Evolutionary conservation across 202 grass and related monocot genomes (phyloP).

Genomic region (Digitaria exilis): DNA sequence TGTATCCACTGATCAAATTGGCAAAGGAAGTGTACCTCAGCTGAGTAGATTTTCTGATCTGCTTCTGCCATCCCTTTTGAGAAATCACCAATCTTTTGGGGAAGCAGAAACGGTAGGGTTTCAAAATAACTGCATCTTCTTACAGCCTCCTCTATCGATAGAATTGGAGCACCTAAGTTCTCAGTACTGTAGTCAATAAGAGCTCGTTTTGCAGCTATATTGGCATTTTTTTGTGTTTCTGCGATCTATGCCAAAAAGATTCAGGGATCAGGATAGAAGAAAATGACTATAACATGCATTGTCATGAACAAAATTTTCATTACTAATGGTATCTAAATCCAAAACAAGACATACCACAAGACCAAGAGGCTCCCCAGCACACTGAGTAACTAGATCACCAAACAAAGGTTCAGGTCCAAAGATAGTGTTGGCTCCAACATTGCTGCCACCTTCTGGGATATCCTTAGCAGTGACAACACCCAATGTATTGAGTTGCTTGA

Average conservation of each 20-base stretch:
- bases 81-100: conserved; percentile 81
- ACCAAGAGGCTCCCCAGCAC: conserved; percentile 80
- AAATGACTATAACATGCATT: conserved; percentile 23
- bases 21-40: conserved; percentile 55
- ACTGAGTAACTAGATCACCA: conserved; percentile 73
- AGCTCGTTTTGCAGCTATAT: conserved; percentile 72
- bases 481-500: conserved; percentile 48
- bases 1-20: background rate
- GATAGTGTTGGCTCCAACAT: conserved; percentile 61
- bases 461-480: conserved; percentile 62
- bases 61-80: conserved; percentile 88
- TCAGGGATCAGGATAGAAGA: conserved; percentile 32
- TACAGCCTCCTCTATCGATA: conserved; percentile 86
- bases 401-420: conserved; percentile 93
- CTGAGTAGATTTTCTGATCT: conserved; percentile 84
- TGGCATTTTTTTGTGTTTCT: conserved; percentile 71
- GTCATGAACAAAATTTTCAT: background rate
- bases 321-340: background rate
- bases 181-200: conserved; percentile 68
- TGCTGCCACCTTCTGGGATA: conserved; percentile 78
- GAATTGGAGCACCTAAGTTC: conserved; percentile 73
- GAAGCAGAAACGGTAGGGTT: conserved; percentile 64
- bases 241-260: conserved; percentile 62
- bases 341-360: conserved; percentile 68
- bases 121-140: conserved; percentile 83